These are phyloP conservation scores for Botrytis squamosa DNA, from an alignment of 2,329 filamentous ascomycete species.

Conservation along the genomic window DNA sequence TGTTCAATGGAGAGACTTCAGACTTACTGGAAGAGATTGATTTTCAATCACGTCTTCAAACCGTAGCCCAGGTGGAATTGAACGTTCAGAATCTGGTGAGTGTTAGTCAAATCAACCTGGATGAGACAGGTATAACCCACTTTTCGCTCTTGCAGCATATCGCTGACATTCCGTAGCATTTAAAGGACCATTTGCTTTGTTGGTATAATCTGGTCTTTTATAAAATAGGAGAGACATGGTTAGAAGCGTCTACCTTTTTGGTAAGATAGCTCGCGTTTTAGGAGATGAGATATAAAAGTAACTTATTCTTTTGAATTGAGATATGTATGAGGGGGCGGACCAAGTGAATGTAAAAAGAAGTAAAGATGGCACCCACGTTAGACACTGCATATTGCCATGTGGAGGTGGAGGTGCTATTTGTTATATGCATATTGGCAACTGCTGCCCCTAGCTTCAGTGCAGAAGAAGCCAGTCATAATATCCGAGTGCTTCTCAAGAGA, in stretches of 20 bases:
- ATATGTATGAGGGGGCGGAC: neutral
- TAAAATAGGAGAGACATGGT: slow-evolving; percentile 39
- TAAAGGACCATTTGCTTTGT: slow-evolving; percentile 30
- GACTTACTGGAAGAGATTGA: slow-evolving; percentile 73
- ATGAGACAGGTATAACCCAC: slow-evolving; percentile 20
- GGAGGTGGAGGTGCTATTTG: neutral
- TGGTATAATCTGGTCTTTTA: slow-evolving; percentile 35
- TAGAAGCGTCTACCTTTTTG: neutral
- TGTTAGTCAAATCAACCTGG: neutral
- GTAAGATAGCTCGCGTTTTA: neutral
- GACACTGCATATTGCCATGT: neutral
- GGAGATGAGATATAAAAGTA: neutral
- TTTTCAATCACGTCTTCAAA: slow-evolving; percentile 76
- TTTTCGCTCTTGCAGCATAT: slow-evolving; percentile 34
- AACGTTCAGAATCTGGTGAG: slow-evolving; percentile 40
- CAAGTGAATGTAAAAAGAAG: neutral
- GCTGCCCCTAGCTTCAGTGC: neutral
- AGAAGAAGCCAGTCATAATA: neutral
- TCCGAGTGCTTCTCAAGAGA: neutral
- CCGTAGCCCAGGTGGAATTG: slow-evolving; percentile 68
- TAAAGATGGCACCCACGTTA: neutral
- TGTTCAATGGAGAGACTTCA: neutral
- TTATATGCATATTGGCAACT: slow-evolving; percentile 10
- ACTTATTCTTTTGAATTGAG: neutral
- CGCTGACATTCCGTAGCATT: slow-evolving; percentile 31